Conservation (phyloP, 1,284 basidiomycete genomes). For the Ceratobasidium sp. region DNA sequence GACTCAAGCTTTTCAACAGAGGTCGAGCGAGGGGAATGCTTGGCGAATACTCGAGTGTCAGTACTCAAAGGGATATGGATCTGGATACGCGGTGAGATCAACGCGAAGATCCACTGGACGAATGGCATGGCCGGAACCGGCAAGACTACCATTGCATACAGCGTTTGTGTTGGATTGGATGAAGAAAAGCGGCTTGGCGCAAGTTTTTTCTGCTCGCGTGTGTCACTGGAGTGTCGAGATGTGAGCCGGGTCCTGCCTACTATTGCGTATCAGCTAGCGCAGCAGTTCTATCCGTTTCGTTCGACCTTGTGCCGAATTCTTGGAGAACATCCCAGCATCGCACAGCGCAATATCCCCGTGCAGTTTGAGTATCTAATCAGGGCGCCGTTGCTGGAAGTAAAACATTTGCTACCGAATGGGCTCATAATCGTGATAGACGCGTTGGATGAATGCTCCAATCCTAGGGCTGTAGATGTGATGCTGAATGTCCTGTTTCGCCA, state of each 20-base stretch:
- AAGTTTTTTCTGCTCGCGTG: conserved; percentile 47
- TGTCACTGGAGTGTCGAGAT: conserved; percentile 9
- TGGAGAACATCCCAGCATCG: neutral
- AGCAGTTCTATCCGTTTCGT: conserved; percentile 8
- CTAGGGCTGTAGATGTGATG: neutral
- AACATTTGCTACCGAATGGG: neutral
- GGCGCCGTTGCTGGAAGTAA: conserved; percentile 11
- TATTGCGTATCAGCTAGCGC: conserved; percentile 37
- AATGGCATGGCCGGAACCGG: conserved; percentile 44
- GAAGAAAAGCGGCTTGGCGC: conserved; percentile 44
- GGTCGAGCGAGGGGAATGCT: conserved; percentile 16
- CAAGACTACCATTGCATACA: conserved; percentile 41
- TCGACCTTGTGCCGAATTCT: neutral
- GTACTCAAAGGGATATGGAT: conserved; percentile 39
- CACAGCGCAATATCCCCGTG: neutral
- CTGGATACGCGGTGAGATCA: conserved; percentile 34
- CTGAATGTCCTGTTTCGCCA: neutral
- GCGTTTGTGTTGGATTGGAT: conserved; percentile 40
- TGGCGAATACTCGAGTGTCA: conserved; percentile 39
- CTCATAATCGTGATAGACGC: conserved; percentile 35
- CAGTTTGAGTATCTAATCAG: conserved; percentile 35
- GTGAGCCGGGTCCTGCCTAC: conserved; percentile 33
- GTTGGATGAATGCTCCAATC: conserved; percentile 32
- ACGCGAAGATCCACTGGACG: conserved; percentile 43
- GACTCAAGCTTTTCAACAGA: neutral